Conservation (phyloP, 176 grass and related monocot species). For the Oryza officinalis region DNA sequence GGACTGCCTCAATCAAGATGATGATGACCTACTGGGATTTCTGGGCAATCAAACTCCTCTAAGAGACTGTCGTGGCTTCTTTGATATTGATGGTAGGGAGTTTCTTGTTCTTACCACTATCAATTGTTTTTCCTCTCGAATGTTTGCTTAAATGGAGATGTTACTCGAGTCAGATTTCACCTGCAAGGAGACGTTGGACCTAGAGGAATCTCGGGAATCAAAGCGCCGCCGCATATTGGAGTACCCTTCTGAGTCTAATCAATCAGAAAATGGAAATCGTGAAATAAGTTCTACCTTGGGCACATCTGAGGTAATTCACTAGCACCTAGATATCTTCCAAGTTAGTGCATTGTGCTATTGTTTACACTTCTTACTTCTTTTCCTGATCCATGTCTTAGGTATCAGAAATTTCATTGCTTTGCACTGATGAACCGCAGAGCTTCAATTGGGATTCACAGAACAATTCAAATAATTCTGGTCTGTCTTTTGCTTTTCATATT, state of each 20-base stretch:
- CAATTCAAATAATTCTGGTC: constrained; percentile 43
- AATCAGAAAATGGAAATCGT: constrained; percentile 18
- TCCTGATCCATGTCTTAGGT: constrained; percentile 34
- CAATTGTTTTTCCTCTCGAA: not conserved
- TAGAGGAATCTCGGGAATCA: constrained; percentile 46
- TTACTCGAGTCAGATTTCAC: constrained; percentile 44
- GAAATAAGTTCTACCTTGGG: constrained; percentile 21
- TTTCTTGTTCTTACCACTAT: not conserved
- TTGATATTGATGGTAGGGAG: constrained; percentile 42
- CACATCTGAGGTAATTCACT: constrained; percentile 42
- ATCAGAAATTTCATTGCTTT: constrained; percentile 45
- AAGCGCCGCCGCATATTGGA: not conserved
- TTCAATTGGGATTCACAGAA: constrained; percentile 33
- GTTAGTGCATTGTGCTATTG: not conserved
- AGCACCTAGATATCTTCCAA: constrained; percentile 5
- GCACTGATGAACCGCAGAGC: constrained; percentile 40
- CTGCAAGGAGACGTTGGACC: constrained; percentile 50
- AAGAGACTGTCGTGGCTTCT: constrained; percentile 39
- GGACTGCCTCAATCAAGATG: constrained; percentile 56
- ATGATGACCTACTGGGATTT: constrained; percentile 42
- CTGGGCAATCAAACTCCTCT: constrained; percentile 64
- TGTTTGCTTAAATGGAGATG: not conserved
- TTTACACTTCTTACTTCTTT: constrained; percentile 17
- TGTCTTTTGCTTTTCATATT: not conserved
- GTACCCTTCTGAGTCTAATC: not conserved